A percentile compares a stretch with the other conserved stretches of the same genome.
Conservation (phyloP, 805 yeast species). For the Starmerella cellae region DNA sequence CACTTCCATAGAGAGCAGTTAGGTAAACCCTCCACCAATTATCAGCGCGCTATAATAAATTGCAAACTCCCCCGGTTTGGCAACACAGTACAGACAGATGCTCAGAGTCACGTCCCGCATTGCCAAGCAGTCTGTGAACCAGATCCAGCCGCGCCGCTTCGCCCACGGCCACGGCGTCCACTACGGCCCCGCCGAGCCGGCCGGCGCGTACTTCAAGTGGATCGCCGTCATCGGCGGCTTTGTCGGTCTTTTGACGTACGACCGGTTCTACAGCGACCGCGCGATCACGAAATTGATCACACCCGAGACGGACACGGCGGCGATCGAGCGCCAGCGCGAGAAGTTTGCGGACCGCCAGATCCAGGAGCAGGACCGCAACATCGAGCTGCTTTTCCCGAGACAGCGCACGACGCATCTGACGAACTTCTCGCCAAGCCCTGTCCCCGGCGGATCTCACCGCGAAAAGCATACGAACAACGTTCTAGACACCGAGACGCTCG, state of each 20-base stretch:
- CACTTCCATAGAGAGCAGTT: neutral
- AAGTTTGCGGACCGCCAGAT: constrained; percentile 15
- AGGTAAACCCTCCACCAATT: neutral
- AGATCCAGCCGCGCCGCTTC: constrained; percentile 1
- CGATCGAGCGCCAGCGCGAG: constrained; percentile 16
- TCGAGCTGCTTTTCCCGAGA: constrained; percentile 17
- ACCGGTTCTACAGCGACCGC: constrained; percentile 21
- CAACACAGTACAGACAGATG: neutral
- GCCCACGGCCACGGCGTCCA: constrained; percentile 18
- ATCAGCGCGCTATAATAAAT: neutral
- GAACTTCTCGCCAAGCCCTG: constrained; percentile 22
- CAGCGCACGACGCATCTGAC: constrained; percentile 13
- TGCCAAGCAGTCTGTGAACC: neutral
- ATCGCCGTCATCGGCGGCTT: constrained; percentile 16
- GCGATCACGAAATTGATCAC: constrained; percentile 18
- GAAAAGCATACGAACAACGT: constrained; percentile 20
- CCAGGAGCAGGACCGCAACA: constrained; percentile 16
- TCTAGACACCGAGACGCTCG: constrained; percentile 19
- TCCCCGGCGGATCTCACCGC: constrained; percentile 23
- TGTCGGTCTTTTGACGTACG: constrained; percentile 20
- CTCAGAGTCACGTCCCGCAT: constrained; percentile 8
- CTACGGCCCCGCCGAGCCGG: constrained; percentile 22
- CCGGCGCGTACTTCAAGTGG: constrained; percentile 20
- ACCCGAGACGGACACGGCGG: constrained; percentile 15
- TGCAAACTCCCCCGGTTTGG: neutral